Base-by-base conservation (phyloP, 805 yeast genomes). In the Pichia occidentalis region DNA sequence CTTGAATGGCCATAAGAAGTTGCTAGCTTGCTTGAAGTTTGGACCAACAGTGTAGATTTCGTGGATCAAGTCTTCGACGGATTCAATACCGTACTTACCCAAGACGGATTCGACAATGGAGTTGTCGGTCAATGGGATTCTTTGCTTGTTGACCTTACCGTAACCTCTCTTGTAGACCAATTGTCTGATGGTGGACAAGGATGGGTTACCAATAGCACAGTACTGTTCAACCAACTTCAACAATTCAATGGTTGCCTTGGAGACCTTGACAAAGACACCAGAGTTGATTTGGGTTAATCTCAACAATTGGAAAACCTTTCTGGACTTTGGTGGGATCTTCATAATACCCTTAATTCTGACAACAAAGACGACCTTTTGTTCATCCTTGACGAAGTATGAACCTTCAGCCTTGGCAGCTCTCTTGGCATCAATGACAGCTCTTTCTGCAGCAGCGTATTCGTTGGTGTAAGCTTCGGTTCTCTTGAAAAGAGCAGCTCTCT, bases 281-380 rank as follows among this genome's bases (percentile, higher is more conserved):
- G 92, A 76, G 78, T 86, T 86, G 71, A 86, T 84, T 76, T 85
- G 95, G 66, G 80, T 76, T 70, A 86, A 80, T 78, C 95, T 82
- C 70, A 85, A 76, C 67, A 87, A 79, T 73, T 83, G 95, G 69
- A 86, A 70, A 61, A 88, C 95, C 85, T 88, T 88, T 85, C 96
- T 87, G 80, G 96, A 95, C 83, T 88, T 88, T 64, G 97, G 96
- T 65, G 96, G 85, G 61, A 88, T 86, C 83, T 87, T 88, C 88
- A 76, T 84, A 70, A 88, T 85, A 88, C 97, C 97, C 90, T 88
- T 88, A 81, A 88, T 88, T 83, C 97, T 86, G 70, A 88, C 79
- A 64, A 88, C 95, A 69, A 88, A 86, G 54, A 85, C 95, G 63
- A 88, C 82, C 73, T 85, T 87, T 63, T 80, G 78, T 79, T 88